Conservation (phyloP, 257 asterid species). For the Solanum sejunctum region DNA sequence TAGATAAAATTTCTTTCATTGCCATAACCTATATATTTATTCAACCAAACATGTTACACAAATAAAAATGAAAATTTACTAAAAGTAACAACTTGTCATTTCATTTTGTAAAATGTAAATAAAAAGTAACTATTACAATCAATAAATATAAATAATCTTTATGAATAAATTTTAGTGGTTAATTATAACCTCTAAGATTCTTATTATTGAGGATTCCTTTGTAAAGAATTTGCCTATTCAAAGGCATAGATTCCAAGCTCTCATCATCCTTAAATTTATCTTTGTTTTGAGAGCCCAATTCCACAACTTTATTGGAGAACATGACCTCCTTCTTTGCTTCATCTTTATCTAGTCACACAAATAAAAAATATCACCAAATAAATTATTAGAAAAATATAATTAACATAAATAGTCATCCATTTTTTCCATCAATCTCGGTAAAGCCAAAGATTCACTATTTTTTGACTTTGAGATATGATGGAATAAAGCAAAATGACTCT, state of each 20-base stretch:
- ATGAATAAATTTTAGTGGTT: neutral
- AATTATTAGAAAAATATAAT: neutral
- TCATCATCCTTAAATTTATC: conserved; percentile 4
- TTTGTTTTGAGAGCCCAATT: neutral
- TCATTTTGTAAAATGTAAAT: neutral
- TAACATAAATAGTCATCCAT: neutral
- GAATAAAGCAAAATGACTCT: too few relatives aligned
- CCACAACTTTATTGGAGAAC: conserved; percentile 22
- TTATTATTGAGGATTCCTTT: conserved; percentile 49
- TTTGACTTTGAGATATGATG: too few relatives aligned
- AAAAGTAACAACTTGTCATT: neutral
- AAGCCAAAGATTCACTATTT: too few relatives aligned
- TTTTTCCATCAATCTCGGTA: too few relatives aligned
- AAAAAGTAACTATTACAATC: neutral
- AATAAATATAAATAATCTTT: neutral
- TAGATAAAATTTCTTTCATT: neutral
- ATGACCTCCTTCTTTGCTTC: conserved; percentile 35
- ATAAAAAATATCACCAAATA: neutral
- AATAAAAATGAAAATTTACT: neutral
- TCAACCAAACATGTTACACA: neutral
- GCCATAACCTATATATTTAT: neutral
- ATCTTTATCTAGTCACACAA: conserved; percentile 17
- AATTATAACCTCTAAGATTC: conserved; percentile 19
- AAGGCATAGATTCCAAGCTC: conserved; percentile 44
- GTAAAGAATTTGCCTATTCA: conserved; percentile 64